A percentile compares a stretch with the other conserved stretches of the same genome.
Evolutionary conservation across 2,329 filamentous ascomycete genomes (phyloP).

Genomic region (Colletotrichum cereale): DNA sequence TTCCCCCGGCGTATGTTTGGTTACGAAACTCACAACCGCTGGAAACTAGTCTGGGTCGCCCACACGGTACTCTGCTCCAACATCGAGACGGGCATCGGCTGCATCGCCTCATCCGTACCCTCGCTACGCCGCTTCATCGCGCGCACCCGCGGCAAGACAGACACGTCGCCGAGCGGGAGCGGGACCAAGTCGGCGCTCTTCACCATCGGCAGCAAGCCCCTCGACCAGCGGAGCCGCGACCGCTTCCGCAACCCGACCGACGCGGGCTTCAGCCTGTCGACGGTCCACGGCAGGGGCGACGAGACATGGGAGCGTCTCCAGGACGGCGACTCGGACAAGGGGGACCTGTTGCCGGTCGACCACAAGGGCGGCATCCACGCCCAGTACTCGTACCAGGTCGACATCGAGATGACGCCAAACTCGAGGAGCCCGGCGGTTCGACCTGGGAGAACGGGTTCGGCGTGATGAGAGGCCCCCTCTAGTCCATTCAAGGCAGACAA

Average conservation of each 20-base stretch:
- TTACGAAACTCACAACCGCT: slow-evolving; percentile 1
- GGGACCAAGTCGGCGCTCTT: slow-evolving; percentile 26
- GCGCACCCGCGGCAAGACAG: slow-evolving; percentile 33
- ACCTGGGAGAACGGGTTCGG: slow-evolving; percentile 2
- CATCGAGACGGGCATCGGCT: slow-evolving; percentile 43
- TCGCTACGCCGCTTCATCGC: slow-evolving; percentile 41
- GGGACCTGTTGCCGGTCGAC: slow-evolving; percentile 27
- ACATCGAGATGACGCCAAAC: slow-evolving; percentile 27
- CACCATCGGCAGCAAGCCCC: slow-evolving; percentile 38
- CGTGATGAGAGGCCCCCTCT: background rate
- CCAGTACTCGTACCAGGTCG: slow-evolving; percentile 37
- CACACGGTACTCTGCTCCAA: slow-evolving; percentile 43
- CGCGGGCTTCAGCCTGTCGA: slow-evolving; percentile 36
- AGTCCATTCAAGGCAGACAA: background rate
- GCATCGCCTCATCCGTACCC: slow-evolving; percentile 42
- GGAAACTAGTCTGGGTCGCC: slow-evolving; percentile 38
- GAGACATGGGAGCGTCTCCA: slow-evolving; percentile 40
- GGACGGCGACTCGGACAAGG: slow-evolving; percentile 40
- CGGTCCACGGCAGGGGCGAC: slow-evolving; percentile 35
- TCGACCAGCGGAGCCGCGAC: slow-evolving; percentile 30
- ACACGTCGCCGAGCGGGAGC: slow-evolving; percentile 25
- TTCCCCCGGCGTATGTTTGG: background rate
- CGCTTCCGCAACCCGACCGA: slow-evolving; percentile 37
- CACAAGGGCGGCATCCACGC: slow-evolving; percentile 33
- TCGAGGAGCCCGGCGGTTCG: background rate